These are phyloP conservation scores for Candida ovalis DNA, from an alignment of 805 yeast species.

Conservation along the genomic window DNA sequence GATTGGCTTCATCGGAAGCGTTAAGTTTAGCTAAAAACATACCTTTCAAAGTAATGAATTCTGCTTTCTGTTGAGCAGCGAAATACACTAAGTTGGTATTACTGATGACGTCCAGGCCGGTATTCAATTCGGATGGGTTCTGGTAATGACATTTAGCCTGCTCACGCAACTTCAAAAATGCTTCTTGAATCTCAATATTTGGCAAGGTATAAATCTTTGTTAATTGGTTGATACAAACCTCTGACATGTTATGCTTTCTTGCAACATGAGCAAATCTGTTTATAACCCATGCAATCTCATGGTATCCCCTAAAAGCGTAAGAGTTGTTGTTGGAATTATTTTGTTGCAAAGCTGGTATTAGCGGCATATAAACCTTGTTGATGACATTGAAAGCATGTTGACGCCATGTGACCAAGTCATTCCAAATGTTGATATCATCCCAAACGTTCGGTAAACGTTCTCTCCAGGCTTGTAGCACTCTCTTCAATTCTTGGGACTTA, in stretches of 20 bases:
- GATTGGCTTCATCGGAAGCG: constrained; percentile 92
- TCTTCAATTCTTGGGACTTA: constrained; percentile 89
- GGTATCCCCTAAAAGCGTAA: constrained; percentile 95
- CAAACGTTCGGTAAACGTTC: constrained; percentile 93
- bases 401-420: constrained; percentile 96
- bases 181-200: constrained; percentile 97
- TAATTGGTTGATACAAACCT: constrained; percentile 89
- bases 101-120: constrained; percentile 95
- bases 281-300: constrained; percentile 98
- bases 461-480: constrained; percentile 96
- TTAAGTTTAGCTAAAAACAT: constrained; percentile 92
- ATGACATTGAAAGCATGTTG: constrained; percentile 97
- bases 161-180: constrained; percentile 89
- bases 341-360: constrained; percentile 81
- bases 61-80: constrained; percentile 97
- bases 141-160: constrained; percentile 98
- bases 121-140: constrained; percentile 82
- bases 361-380: constrained; percentile 89
- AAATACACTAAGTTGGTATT: constrained; percentile 94
- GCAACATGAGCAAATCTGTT: constrained; percentile 98
- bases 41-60: constrained; percentile 94
- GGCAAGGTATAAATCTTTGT: constrained; percentile 94
- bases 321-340: constrained; percentile 74
- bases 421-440: constrained; percentile 98
- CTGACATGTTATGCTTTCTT: constrained; percentile 93